These are phyloP conservation scores for Sabuloglossum arenarium DNA, from an alignment of 495 filamentous ascomycete species.

Conservation along the genomic window DNA sequence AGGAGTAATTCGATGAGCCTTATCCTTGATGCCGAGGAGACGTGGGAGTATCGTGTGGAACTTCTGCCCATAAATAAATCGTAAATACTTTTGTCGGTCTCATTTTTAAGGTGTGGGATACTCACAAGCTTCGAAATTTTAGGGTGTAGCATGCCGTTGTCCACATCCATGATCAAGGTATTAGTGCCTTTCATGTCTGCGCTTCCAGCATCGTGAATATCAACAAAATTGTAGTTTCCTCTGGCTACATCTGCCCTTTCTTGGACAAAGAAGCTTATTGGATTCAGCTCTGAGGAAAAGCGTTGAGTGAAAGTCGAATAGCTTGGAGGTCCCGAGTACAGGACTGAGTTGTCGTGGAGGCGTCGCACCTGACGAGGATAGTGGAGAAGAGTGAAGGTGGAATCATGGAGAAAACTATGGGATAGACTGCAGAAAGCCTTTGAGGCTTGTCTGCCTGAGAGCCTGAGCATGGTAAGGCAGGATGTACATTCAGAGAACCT, in stretches of 20 bases:
- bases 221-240: no score
- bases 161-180: slow-evolving; percentile 2
- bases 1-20: slow-evolving; percentile 8
- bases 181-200: neutral
- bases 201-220: slow-evolving; percentile 2
- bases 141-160: neutral
- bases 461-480: no score
- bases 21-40: neutral
- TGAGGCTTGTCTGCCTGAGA: neutral
- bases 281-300: neutral
- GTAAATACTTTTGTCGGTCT: neutral
- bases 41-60: neutral
- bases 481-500: no score
- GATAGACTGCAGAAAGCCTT: neutral
- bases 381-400: no score
- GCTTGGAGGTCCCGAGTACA: neutral
- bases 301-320: neutral
- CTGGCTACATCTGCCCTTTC: no score
- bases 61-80: neutral
- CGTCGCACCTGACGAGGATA: neutral
- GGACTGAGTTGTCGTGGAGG: neutral
- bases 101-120: slow-evolving; percentile 1
- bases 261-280: neutral
- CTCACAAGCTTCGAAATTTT: slow-evolving; percentile 1
- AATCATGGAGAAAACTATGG: neutral